Evolutionary conservation across 352 stramenopile genomes (phyloP).

Genomic region (Vaucheria bursata): DNA sequence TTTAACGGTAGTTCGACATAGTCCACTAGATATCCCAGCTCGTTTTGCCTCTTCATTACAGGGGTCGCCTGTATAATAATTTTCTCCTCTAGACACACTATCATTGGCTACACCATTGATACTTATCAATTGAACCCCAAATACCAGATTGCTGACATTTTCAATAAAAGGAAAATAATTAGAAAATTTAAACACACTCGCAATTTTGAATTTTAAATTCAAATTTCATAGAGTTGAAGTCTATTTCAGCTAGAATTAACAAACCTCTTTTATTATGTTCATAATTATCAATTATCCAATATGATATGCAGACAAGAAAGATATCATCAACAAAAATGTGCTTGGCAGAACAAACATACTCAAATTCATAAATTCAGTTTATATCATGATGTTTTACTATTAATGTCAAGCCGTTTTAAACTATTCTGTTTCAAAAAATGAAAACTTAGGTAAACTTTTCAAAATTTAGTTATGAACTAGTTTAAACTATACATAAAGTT

Average conservation of each 20-base stretch:
- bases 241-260: neutral
- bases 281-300: too few species aligned
- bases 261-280: neutral
- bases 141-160: constrained; percentile 27
- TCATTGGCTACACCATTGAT: constrained; percentile 32
- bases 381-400: too few species aligned
- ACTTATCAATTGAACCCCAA: constrained; percentile 37
- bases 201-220: neutral
- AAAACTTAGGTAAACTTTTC: too few species aligned
- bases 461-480: too few species aligned
- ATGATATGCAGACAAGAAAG: too few species aligned
- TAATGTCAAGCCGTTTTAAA: too few species aligned
- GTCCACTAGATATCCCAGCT: constrained; percentile 27
- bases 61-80: constrained; percentile 45
- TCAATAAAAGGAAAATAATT: neutral
- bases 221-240: neutral
- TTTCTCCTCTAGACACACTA: constrained; percentile 11
- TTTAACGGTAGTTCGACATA: too few species aligned
- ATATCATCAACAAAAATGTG: too few species aligned
- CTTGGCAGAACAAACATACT: too few species aligned
- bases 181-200: neutral
- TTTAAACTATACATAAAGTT: too few species aligned
- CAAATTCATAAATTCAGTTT: too few species aligned
- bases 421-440: too few species aligned
- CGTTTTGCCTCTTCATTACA: constrained; percentile 30